Percentiles rank a stretch among this genome's conserved stretches.
These are phyloP conservation scores for Alternaria triticimaculans DNA, from an alignment of 2,329 filamentous ascomycete genomes.

Conservation along the genomic window DNA sequence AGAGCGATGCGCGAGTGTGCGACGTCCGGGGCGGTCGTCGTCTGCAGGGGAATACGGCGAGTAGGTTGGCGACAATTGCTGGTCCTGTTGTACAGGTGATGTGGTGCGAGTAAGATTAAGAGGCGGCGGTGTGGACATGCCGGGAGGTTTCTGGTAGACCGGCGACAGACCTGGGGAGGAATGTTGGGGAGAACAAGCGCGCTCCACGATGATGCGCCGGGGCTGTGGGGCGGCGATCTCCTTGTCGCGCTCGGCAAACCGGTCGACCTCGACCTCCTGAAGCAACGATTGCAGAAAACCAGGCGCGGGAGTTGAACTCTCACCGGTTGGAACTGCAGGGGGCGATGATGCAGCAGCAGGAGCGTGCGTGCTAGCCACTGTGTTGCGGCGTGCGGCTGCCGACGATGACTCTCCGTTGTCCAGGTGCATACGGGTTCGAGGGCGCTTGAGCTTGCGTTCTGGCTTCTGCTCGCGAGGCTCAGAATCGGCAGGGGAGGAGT, in stretches of 20 bases:
- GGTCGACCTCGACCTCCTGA: constrained; percentile 77
- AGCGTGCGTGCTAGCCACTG: constrained; percentile 26
- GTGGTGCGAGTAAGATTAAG: constrained; percentile 65
- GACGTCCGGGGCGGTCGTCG: constrained; percentile 49
- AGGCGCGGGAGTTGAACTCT: constrained; percentile 57
- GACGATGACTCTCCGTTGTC: constrained; percentile 55
- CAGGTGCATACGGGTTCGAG: constrained; percentile 74
- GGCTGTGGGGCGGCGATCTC: constrained; percentile 49
- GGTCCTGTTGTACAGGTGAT: constrained; percentile 59
- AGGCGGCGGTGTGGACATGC: constrained; percentile 72
- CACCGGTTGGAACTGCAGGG: constrained; percentile 25
- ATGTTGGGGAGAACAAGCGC: constrained; percentile 52
- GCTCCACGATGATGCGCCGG: constrained; percentile 50
- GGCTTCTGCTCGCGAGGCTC: constrained; percentile 66
- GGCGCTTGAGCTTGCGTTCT: constrained; percentile 85
- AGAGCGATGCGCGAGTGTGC: constrained; percentile 36
- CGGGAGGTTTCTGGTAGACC: constrained; percentile 70
- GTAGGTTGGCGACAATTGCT: constrained; percentile 73
- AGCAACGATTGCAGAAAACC: constrained; percentile 87
- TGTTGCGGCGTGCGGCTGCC: constrained; percentile 38
- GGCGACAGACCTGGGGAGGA: constrained; percentile 74
- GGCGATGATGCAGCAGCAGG: constrained; percentile 25
- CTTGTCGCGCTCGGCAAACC: constrained; percentile 43
- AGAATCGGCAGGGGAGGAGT: constrained; percentile 72
- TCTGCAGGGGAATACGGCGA: constrained; percentile 66